Evolutionary conservation across 2,329 filamentous ascomycete genomes (phyloP).

Genomic region (Penicillium janthinellum): DNA sequence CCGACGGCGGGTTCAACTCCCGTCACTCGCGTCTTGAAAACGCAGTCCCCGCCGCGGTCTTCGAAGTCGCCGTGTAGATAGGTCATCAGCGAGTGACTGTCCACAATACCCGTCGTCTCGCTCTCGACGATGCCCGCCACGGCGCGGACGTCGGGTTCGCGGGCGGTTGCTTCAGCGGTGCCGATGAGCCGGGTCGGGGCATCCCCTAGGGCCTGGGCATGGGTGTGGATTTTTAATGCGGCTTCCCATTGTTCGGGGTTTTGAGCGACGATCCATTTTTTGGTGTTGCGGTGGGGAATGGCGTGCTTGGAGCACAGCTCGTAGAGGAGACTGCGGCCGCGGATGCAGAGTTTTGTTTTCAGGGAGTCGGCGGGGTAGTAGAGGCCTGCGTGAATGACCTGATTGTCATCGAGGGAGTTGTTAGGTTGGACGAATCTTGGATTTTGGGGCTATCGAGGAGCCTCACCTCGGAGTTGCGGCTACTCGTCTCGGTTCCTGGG

Average conservation of each 20-base stretch:
- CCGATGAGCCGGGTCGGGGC: slow-evolving; percentile 70
- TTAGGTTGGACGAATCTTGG: not conserved
- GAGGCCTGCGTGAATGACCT: slow-evolving; percentile 91
- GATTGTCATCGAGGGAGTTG: not conserved
- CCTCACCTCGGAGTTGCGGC: slow-evolving; percentile 78
- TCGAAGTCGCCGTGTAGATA: slow-evolving; percentile 76
- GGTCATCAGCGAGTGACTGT: slow-evolving; percentile 83
- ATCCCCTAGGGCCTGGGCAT: slow-evolving; percentile 59
- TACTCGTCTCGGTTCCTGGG: slow-evolving; percentile 82
- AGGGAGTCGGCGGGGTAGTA: slow-evolving; percentile 79
- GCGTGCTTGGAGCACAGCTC: slow-evolving; percentile 67
- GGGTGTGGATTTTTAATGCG: slow-evolving; percentile 54
- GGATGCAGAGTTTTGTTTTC: slow-evolving; percentile 81
- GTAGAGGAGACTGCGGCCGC: slow-evolving; percentile 77
- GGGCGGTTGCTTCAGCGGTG: slow-evolving; percentile 59
- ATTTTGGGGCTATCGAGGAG: not conserved
- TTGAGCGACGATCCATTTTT: slow-evolving; percentile 96
- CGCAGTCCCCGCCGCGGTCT: slow-evolving; percentile 72
- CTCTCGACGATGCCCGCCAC: slow-evolving; percentile 76
- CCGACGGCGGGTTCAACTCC: slow-evolving; percentile 56
- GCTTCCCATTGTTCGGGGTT: slow-evolving; percentile 68
- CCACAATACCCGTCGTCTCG: slow-evolving; percentile 84
- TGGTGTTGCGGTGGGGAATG: slow-evolving; percentile 73
- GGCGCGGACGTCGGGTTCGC: slow-evolving; percentile 77
- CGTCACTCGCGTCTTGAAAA: slow-evolving; percentile 68